Evolutionary conservation across 2,329 filamentous ascomycete genomes (phyloP).

Genomic region (Diaporthe ilicicola): DNA sequence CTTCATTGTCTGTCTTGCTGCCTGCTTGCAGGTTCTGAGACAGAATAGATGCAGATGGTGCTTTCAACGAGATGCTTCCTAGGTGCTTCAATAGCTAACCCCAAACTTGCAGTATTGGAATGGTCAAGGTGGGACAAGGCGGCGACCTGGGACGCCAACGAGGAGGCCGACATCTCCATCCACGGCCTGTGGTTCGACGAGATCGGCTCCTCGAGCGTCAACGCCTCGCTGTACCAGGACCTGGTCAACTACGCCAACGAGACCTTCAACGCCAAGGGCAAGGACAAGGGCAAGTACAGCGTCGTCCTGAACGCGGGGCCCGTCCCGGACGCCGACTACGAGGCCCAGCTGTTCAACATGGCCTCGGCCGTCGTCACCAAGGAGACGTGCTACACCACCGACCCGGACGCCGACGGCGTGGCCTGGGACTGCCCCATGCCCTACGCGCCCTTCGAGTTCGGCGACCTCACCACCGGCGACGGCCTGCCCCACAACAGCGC

Average conservation of each 20-base stretch:
- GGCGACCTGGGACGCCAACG: conserved; percentile 25
- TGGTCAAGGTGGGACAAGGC: conserved; percentile 33
- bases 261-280: conserved; percentile 20
- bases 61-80: too few relatives aligned
- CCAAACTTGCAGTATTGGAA: conserved; percentile 12
- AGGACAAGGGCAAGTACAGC: conserved; percentile 20
- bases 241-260: conserved; percentile 29
- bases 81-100: too few relatives aligned
- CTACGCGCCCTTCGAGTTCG: conserved; percentile 29
- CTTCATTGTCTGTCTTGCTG: too few relatives aligned
- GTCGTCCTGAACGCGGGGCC: conserved; percentile 34
- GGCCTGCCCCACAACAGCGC: conserved; percentile 32
- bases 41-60: too few relatives aligned
- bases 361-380: conserved; percentile 34
- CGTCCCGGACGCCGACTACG: conserved; percentile 43
- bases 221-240: conserved; percentile 21
- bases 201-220: conserved; percentile 22
- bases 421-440: conserved; percentile 30
- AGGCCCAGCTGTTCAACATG: conserved; percentile 45
- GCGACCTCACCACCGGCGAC: conserved; percentile 9
- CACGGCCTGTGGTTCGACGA: conserved; percentile 37
- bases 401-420: conserved; percentile 21
- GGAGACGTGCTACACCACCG: conserved; percentile 34
- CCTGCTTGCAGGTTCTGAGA: too few relatives aligned
- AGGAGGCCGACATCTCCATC: conserved; percentile 32